Evolutionary conservation across 352 stramenopile species (phyloP).

Genomic region (Phytophthora fragariae): DNA sequence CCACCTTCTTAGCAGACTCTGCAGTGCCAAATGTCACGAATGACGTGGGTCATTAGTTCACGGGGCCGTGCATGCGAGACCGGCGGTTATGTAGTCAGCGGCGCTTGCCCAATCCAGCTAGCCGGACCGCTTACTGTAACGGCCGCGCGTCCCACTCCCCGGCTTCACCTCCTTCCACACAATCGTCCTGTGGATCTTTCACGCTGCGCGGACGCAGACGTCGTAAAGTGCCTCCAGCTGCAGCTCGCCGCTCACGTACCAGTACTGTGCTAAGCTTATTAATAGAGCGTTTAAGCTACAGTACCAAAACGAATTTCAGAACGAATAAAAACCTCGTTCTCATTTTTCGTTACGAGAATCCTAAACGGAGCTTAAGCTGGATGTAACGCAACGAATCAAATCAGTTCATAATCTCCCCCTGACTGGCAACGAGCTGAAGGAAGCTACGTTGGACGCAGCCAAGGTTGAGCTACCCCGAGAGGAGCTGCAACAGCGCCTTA

Average conservation of each 20-base stretch:
- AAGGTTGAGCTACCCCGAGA: too few species aligned
- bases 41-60: not conserved
- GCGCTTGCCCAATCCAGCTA: slow-evolving; percentile 26
- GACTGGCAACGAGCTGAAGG: too few species aligned
- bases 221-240: slow-evolving; percentile 8
- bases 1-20: not conserved
- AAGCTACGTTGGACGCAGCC: too few species aligned
- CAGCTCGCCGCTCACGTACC: not conserved
- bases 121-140: slow-evolving; percentile 18
- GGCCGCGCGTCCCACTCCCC: slow-evolving; percentile 28
- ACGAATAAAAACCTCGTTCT: too few species aligned
- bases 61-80: slow-evolving; percentile 19
- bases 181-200: slow-evolving; percentile 4
- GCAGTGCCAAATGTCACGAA: not conserved
- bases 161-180: not conserved
- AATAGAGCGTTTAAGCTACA: too few species aligned
- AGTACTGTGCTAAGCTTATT: too few species aligned
- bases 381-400: too few species aligned
- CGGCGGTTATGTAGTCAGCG: slow-evolving; percentile 23
- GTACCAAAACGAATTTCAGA: too few species aligned
- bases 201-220: slow-evolving; percentile 16
- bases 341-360: too few species aligned
- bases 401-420: too few species aligned
- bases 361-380: too few species aligned
- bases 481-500: too few species aligned